Conservation (phyloP, 352 stramenopile genomes). For the Phytophthora idaei region DNA sequence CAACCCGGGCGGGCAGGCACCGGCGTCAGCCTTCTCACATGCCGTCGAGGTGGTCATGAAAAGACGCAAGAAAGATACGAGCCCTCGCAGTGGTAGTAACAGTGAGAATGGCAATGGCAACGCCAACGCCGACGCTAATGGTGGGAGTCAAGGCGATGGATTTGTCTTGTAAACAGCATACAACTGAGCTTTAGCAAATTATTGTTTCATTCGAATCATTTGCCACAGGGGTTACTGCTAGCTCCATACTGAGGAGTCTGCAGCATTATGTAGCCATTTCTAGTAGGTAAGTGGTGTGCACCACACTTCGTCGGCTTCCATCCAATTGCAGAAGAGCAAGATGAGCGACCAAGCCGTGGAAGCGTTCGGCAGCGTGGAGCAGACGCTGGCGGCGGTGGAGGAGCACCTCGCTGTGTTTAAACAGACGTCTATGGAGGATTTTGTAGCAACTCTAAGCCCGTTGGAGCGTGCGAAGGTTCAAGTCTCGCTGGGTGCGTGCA, state of each 20-base stretch:
- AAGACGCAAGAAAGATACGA: constrained; percentile 47
- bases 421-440: constrained; percentile 58
- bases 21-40: constrained; percentile 39
- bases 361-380: constrained; percentile 71
- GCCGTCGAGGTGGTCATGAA: constrained; percentile 46
- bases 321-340: constrained; percentile 23
- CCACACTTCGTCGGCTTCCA: constrained; percentile 25
- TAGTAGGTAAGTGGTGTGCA: constrained; percentile 9
- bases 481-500: constrained; percentile 74
- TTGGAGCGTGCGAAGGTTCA: constrained; percentile 86
- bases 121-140: constrained; percentile 4
- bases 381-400: constrained; percentile 80
- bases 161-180: constrained; percentile 26
- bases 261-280: background rate
- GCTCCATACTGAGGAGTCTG: background rate
- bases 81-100: constrained; percentile 9
- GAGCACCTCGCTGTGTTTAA: constrained; percentile 72
- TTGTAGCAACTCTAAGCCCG: constrained; percentile 59
- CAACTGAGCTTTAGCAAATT: background rate
- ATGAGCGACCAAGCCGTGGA: constrained; percentile 73
- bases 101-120: constrained; percentile 12
- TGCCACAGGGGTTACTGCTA: too few species aligned
- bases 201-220: background rate
- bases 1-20: constrained; percentile 39
- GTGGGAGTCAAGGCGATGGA: constrained; percentile 11